phyloP scores from a whole-genome alignment of 495 filamentous ascomycete genomes.

The Penicillium maclennaniae region DNA sequence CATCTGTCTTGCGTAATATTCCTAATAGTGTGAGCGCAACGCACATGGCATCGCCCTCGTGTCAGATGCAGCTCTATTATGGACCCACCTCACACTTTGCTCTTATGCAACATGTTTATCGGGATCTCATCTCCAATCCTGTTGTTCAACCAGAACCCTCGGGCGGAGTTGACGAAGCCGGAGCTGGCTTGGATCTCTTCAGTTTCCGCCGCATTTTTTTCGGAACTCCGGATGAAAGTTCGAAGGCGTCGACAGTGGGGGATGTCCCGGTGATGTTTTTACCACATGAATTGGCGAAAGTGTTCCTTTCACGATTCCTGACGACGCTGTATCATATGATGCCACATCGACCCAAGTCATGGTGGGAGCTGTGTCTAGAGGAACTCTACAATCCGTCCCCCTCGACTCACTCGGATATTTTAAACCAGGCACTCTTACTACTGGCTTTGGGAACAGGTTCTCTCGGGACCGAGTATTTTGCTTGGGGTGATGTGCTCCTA shows the following conservation, averaged over 20 bases:
- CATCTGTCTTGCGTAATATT: constrained; percentile 28
- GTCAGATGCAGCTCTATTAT: constrained; percentile 45
- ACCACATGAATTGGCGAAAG: constrained; percentile 33
- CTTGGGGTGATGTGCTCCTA: constrained; percentile 39
- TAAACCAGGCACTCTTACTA: constrained; percentile 28
- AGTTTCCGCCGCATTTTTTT: constrained; percentile 46
- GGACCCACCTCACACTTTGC: constrained; percentile 45
- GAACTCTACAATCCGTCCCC: constrained; percentile 28
- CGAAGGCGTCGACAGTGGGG: constrained; percentile 4
- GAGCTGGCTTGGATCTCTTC: constrained; percentile 42
- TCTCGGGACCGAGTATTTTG: constrained; percentile 31
- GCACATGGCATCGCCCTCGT: constrained; percentile 43
- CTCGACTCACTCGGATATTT: constrained; percentile 19
- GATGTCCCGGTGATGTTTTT: constrained; percentile 35
- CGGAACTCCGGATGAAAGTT: constrained; percentile 36
- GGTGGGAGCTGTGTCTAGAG: constrained; percentile 29
- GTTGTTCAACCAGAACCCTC: constrained; percentile 21
- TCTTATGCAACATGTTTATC: constrained; percentile 44
- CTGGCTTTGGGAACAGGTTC: constrained; percentile 32
- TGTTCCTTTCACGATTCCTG: constrained; percentile 33
- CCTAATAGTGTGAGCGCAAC: constrained; percentile 44
- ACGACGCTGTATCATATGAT: constrained; percentile 32
- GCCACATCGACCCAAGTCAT: constrained; percentile 28
- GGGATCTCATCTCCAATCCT: constrained; percentile 33
- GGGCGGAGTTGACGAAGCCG: constrained; percentile 40